Conservation (phyloP, 352 stramenopile genomes). For the Globisporangium nagaii region DNA sequence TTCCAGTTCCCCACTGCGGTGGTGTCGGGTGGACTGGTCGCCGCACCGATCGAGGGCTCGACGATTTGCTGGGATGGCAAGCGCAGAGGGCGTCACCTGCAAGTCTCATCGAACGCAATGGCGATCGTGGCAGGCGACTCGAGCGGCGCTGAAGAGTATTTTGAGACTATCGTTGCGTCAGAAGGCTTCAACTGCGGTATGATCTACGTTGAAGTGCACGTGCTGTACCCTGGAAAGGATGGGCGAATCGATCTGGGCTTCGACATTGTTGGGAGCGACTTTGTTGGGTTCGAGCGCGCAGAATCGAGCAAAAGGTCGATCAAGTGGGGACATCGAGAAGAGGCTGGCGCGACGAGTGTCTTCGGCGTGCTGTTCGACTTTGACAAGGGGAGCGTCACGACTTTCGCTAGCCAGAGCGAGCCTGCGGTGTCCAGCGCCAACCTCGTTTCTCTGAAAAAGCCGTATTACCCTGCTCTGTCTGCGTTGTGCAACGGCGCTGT, state of each 20-base stretch:
- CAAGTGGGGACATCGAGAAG: conserved; percentile 30
- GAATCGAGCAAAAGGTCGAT: conserved; percentile 28
- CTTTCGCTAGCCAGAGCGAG: conserved; percentile 47
- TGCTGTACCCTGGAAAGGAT: conserved; percentile 44
- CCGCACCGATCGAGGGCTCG: conserved; percentile 46
- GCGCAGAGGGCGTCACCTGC: conserved; percentile 41
- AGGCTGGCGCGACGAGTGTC: conserved; percentile 24
- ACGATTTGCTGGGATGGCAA: conserved; percentile 62
- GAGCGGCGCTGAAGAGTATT: conserved; percentile 31
- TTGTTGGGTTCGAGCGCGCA: conserved; percentile 12
- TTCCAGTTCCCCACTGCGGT: conserved; percentile 57
- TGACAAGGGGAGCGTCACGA: conserved; percentile 39
- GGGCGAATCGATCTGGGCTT: conserved; percentile 42
- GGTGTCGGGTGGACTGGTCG: conserved; percentile 61
- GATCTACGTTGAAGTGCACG: conserved; percentile 56
- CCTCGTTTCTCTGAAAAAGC: conserved; percentile 20
- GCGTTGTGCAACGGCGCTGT: conserved; percentile 65
- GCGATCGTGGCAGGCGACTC: conserved; percentile 53
- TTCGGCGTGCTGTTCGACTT: conserved; percentile 84
- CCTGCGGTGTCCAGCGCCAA: conserved; percentile 32
- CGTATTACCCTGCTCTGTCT: conserved; percentile 54
- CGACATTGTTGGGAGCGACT: conserved; percentile 44
- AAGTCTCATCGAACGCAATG: conserved; percentile 41
- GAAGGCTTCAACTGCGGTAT: conserved; percentile 43
- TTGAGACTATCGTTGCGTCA: conserved; percentile 54